Percentiles rank a stretch among this genome's conserved stretches.
phyloP scores from a whole-genome alignment of 2,329 filamentous ascomycete genomes.

The Teratosphaeria nubilosa region DNA sequence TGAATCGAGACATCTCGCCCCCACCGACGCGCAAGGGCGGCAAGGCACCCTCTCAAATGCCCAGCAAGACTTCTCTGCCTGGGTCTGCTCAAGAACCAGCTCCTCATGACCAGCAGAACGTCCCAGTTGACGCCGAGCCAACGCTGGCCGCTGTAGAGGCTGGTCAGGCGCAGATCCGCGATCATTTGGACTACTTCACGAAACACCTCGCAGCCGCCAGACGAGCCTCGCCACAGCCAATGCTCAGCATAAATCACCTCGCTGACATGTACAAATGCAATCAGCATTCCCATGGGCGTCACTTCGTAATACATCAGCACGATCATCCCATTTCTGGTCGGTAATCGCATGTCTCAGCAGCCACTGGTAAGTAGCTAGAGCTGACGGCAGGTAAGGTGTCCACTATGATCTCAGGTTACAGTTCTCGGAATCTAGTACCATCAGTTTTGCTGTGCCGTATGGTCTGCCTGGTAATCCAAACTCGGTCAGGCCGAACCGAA shows the following conservation, averaged over 20 bases:
- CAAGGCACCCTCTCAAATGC: slow-evolving; percentile 3
- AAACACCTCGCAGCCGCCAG: slow-evolving; percentile 29
- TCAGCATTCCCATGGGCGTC: slow-evolving; percentile 33
- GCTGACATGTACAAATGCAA: slow-evolving; percentile 39
- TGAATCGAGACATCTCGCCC: slow-evolving; percentile 21
- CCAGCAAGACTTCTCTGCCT: neutral
- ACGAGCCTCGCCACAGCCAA: slow-evolving; percentile 16
- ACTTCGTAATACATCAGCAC: slow-evolving; percentile 63
- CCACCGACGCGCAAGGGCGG: slow-evolving; percentile 20
- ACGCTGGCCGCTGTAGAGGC: slow-evolving; percentile 41
- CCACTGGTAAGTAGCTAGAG: neutral
- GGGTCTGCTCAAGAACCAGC: neutral
- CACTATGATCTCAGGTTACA: slow-evolving; percentile 57
- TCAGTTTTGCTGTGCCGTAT: slow-evolving; percentile 44
- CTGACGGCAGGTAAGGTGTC: slow-evolving; percentile 20
- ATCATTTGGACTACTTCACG: slow-evolving; percentile 42
- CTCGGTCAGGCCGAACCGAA: slow-evolving; percentile 28
- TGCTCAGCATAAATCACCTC: slow-evolving; percentile 35
- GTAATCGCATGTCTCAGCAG: slow-evolving; percentile 36
- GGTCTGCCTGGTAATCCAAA: slow-evolving; percentile 35
- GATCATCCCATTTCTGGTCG: slow-evolving; percentile 60
- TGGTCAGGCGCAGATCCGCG: slow-evolving; percentile 35
- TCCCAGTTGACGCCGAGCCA: slow-evolving; percentile 3
- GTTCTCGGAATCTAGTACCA: slow-evolving; percentile 56
- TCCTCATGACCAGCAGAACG: neutral